Evolutionary conservation across 2,329 filamentous ascomycete species (phyloP), one percentile per base, ranked within the genome.

Genomic region (Hymenoscyphus fructigenus): DNA sequence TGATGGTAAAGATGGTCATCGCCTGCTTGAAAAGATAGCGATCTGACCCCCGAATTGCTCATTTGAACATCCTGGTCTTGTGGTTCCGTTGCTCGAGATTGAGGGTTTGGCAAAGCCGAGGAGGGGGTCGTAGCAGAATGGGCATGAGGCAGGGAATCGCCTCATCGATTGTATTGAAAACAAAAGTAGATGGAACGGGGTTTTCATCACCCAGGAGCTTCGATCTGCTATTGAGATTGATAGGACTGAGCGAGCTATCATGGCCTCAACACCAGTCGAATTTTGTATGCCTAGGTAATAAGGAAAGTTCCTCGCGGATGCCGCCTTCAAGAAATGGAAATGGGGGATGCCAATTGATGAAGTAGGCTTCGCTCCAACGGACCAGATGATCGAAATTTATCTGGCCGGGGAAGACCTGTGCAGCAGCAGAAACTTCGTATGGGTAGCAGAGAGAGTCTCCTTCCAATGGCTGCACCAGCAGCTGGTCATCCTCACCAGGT

Each of bases 281-380:
- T 73, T 69, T 1, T 70, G 65, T 0, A 75, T 63, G 0, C 78
- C 78, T 14, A n/a, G n/a, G n/a, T n/a, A 69, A 65, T 2, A 72
- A 70, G n/a, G 79, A 76, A 7, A 80, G 69, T 23, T 74, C 73
- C 65, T 85, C 81, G 57, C 86, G 78, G 1, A 78, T 72, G 17
- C 77, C 75, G 0, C 82, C 85, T 67, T 85, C 82, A 5, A 87
- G 75, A 62, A 85, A 86, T 0, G 85, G 85, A 53, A 85, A 82
- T 2, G 83, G 78, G 0, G 83, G 80, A 67, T 87, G 85, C 85
- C 85, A 87, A 17, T 82, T 79, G 28, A 85, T 79, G 66, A 87
- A 87, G 67, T 85, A 87, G 57, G 78, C 81, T 59, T 77, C 78
- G 5, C 81, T 47, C 80, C 82, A 85, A 3, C 76, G 71, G 0